A percentile compares a stretch with the other conserved stretches of the same genome.
Evolutionary conservation across 495 filamentous ascomycete genomes (phyloP).

Genomic region (Tricharina praecox): DNA sequence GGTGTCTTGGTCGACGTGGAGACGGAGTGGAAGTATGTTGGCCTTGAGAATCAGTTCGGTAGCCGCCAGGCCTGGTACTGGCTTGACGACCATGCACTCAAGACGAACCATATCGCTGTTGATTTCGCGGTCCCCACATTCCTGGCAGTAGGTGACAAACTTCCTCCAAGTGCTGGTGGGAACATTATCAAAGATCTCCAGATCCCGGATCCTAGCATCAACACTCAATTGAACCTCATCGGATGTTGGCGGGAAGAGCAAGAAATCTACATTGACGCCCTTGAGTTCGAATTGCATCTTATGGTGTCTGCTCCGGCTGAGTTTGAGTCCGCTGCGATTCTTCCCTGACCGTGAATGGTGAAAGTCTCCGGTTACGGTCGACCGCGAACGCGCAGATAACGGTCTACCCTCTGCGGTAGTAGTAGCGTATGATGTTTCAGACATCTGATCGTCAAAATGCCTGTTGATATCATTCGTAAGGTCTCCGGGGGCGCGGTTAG

Average conservation of each 20-base stretch:
- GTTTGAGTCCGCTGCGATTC: conserved; percentile 40
- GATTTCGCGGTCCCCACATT: conserved; percentile 68
- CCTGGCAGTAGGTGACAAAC: conserved; percentile 82
- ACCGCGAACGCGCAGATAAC: conserved; percentile 13
- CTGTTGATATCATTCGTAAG: conserved; percentile 70
- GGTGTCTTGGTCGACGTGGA: conserved; percentile 96
- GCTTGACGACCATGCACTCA: conserved; percentile 72
- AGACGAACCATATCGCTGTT: conserved; percentile 77
- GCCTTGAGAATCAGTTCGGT: conserved; percentile 81
- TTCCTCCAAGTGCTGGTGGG: conserved; percentile 97
- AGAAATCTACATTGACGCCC: conserved; percentile 66
- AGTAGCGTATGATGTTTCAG: conserved; percentile 74
- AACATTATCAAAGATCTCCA: conserved; percentile 87
- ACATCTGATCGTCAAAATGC: conserved; percentile 67
- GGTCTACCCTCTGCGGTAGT: conserved; percentile 36
- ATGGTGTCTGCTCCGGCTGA: conserved; percentile 73
- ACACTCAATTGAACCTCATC: conserved; percentile 74
- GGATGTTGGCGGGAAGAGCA: conserved; percentile 60
- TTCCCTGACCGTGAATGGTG: neutral
- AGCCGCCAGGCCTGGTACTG: conserved; percentile 64
- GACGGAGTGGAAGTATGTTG: conserved; percentile 65
- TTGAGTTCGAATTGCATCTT: conserved; percentile 91
- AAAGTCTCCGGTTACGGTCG: conserved; percentile 17
- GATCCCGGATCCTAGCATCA: conserved; percentile 60
- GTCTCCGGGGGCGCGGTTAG: conserved; percentile 66